phyloP scores from a whole-genome alignment of 2,329 filamentous ascomycete species.

The Microsporum canis region DNA sequence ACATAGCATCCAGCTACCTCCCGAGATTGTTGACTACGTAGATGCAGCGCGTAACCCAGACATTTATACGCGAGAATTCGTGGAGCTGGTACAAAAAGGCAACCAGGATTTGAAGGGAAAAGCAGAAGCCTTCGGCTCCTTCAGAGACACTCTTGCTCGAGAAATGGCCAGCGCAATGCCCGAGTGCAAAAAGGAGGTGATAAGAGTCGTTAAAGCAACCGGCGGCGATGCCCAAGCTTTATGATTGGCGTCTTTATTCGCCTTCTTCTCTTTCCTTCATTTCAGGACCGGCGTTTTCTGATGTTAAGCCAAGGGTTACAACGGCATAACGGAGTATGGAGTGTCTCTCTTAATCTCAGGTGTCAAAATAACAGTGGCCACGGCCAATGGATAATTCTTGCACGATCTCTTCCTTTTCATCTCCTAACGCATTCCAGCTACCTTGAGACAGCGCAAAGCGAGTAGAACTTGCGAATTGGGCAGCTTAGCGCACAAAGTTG shows the following conservation, averaged over 20 bases:
- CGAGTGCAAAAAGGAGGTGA: conserved; percentile 44
- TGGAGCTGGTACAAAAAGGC: conserved; percentile 50
- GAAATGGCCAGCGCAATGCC: conserved; percentile 49
- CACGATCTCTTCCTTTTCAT: neutral
- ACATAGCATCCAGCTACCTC: conserved; percentile 44
- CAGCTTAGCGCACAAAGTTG: neutral
- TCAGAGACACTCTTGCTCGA: conserved; percentile 47
- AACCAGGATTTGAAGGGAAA: conserved; percentile 54
- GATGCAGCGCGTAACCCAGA: conserved; percentile 53
- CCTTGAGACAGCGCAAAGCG: neutral
- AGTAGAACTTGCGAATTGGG: neutral
- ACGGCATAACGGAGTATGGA: neutral
- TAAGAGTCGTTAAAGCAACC: conserved; percentile 37
- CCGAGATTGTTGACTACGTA: conserved; percentile 53
- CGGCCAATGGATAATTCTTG: neutral
- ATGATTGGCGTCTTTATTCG: neutral
- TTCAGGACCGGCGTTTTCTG: neutral
- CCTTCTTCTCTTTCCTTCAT: neutral
- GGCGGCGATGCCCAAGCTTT: conserved; percentile 15
- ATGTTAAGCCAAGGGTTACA: neutral
- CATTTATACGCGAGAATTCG: conserved; percentile 55
- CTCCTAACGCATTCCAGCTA: neutral
- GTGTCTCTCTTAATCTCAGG: neutral
- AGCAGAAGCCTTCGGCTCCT: conserved; percentile 46
- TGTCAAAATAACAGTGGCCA: neutral